Evolutionary conservation across 805 yeast species (phyloP), one percentile per base, ranked within the genome.

Genomic region (Metschnikowia henanensis): DNA sequence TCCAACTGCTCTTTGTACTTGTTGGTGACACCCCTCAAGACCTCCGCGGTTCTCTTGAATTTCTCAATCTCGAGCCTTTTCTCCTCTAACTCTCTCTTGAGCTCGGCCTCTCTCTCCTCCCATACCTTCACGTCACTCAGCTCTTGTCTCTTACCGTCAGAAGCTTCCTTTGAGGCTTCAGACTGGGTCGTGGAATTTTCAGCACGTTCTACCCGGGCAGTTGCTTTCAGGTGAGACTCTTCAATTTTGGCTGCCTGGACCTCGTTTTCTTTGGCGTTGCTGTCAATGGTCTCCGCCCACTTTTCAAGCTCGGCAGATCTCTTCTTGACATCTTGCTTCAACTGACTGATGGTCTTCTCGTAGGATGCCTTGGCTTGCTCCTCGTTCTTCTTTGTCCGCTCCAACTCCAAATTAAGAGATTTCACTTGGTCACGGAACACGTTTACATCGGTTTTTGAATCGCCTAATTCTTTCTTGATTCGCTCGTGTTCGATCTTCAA

Each of bases 401-500:
- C 25, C 41, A 37, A 31, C 25, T 42, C 35, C 4, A 17, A 20
- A 6, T 36, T 16, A 28, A 42, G 41, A 12, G 22, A 26, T 16
- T 42, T 31, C 12, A 42, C 45, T 21, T 36, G 41, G 19, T 28
- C 35, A n/a, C 45, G 45, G 45, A 42, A 36, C 20, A 37, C 37
- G 13, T 38, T 20, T 1, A 37, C 34, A 33, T 42, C 45, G 7
- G 35, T 37, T 30, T 42, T 42, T 10, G 45, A 30, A 16, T 42
- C 45, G 5, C 31, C 35, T 20, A 42, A 42, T 17, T 23, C 7
- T 13, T 13, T n/a, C 30, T 38, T 34, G 9, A 28, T 40, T 31
- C 23, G n/a, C 23, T 46, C 25, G 39, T 26, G 31, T 35, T 41
- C 43, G n/a, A 30, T 36, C 31, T 33, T 30, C 46, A 43, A 43